Conservation (phyloP, 345 rosid genomes). For the Corchorus capsularis region DNA sequence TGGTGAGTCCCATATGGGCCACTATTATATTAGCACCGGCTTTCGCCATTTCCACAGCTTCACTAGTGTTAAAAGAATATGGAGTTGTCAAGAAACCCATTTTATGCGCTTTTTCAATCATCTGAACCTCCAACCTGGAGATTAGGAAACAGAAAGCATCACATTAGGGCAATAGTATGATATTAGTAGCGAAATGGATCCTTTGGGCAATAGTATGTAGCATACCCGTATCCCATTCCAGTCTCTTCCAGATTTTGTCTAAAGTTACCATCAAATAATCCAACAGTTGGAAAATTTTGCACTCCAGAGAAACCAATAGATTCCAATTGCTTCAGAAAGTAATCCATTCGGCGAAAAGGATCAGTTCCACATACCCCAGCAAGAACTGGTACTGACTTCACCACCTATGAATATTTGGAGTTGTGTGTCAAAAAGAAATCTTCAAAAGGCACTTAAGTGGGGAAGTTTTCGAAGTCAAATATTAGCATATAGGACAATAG, state of each 20-base stretch:
- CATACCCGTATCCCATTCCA: slow-evolving; percentile 95
- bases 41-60: slow-evolving; percentile 84
- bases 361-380: slow-evolving; percentile 97
- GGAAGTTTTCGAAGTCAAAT: slow-evolving; percentile 15
- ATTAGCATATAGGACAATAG: neutral
- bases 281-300: slow-evolving; percentile 96
- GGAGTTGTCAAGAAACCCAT: slow-evolving; percentile 95
- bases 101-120: slow-evolving; percentile 81
- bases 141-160: slow-evolving; percentile 12
- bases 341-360: slow-evolving; percentile 88
- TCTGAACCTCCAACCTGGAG: slow-evolving; percentile 79
- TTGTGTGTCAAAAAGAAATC: slow-evolving; percentile 2
- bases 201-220: slow-evolving; percentile 36
- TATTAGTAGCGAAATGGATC: slow-evolving; percentile 7
- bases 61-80: slow-evolving; percentile 73
- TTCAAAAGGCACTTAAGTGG: neutral
- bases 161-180: neutral
- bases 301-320: slow-evolving; percentile 88
- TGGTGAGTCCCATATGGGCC: slow-evolving; percentile 96
- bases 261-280: slow-evolving; percentile 93
- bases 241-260: slow-evolving; percentile 96
- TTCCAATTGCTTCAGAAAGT: slow-evolving; percentile 84
- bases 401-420: slow-evolving; percentile 54
- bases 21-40: slow-evolving; percentile 96
- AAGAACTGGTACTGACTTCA: slow-evolving; percentile 83